Conservation (phyloP, 140 eudicot genomes). For the Artemisia princeps region DNA sequence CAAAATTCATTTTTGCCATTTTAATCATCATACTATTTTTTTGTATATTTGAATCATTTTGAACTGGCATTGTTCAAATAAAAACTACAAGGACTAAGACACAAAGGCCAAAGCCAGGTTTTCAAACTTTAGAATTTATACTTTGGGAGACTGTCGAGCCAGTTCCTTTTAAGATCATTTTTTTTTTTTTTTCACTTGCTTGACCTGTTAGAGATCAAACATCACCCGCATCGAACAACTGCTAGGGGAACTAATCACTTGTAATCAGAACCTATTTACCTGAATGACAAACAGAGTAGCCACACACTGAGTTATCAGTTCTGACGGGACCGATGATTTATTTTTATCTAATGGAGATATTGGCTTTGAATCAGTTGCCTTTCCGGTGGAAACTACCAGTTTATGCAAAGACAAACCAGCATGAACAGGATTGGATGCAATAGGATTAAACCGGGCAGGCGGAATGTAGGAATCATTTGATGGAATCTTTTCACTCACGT, state of each 20-base stretch:
- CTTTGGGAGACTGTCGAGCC: too few relatives aligned
- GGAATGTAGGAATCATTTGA: conserved; percentile 40
- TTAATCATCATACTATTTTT: too few relatives aligned
- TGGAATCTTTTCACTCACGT: conserved; percentile 46
- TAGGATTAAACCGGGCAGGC: conserved; percentile 21
- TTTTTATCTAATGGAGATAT: conserved; percentile 29
- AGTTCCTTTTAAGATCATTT: too few relatives aligned
- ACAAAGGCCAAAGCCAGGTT: too few relatives aligned
- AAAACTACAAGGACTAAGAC: too few relatives aligned
- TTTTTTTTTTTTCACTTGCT: too few relatives aligned
- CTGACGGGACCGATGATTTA: conserved; percentile 51
- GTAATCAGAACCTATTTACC: conserved; percentile 30
- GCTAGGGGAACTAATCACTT: not conserved
- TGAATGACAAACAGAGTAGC: conserved; percentile 81
- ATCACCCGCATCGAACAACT: too few relatives aligned
- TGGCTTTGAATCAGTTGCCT: conserved; percentile 35
- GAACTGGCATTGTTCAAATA: too few relatives aligned
- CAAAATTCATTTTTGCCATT: too few relatives aligned
- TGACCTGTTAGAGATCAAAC: too few relatives aligned
- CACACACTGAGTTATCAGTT: conserved; percentile 71
- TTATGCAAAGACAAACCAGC: conserved; percentile 24
- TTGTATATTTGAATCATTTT: too few relatives aligned
- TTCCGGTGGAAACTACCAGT: conserved; percentile 24
- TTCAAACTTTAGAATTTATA: too few relatives aligned
- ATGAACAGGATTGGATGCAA: conserved; percentile 17